A percentile compares a stretch with the other conserved stretches of the same genome.
These are phyloP conservation scores for Ceratopteris richardii DNA, from an alignment of 75 land plant species.

Conservation along the genomic window DNA sequence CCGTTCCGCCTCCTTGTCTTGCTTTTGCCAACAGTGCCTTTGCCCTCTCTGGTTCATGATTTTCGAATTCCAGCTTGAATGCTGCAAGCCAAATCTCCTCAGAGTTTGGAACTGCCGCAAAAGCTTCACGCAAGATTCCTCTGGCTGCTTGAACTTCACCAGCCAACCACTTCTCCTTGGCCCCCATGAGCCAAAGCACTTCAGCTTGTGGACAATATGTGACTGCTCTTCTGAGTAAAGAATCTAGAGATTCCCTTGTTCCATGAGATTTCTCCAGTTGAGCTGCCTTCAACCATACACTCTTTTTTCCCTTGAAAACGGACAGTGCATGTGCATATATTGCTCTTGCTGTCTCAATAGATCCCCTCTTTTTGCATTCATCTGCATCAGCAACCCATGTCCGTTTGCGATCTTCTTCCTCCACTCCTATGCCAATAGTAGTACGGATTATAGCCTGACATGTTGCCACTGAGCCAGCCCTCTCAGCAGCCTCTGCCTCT, in stretches of 20 bases:
- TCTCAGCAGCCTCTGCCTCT: constrained; percentile 94
- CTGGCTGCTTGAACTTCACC: constrained; percentile 90
- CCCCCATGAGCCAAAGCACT: constrained; percentile 96
- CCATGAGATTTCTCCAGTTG: constrained; percentile 33
- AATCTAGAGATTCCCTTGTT: constrained; percentile 76
- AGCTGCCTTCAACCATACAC: constrained; percentile 92
- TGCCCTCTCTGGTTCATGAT: constrained; percentile 89
- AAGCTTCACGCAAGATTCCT: constrained; percentile 82
- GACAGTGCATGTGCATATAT: constrained; percentile 83
- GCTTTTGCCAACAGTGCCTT: constrained; percentile 85
- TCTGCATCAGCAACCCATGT: constrained; percentile 99
- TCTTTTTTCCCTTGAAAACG: constrained; percentile 82
- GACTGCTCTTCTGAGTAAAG: constrained; percentile 70
- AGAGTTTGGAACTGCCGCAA: constrained; percentile 88
- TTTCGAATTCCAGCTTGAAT: constrained; percentile 94
- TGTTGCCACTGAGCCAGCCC: constrained; percentile 80
- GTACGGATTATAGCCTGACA: constrained; percentile 73
- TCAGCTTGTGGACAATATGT: constrained; percentile 87
- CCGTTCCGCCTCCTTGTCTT: constrained; percentile 77
- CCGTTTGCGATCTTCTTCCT: constrained; percentile 89
- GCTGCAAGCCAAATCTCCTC: constrained; percentile 99
- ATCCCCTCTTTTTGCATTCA: constrained; percentile 89
- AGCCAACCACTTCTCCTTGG: constrained; percentile 97
- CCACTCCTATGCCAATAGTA: constrained; percentile 82
- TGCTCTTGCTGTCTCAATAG: constrained; percentile 95